Evolutionary conservation across 208 protist species (phyloP), one percentile per base, ranked within the genome.

Genomic region (Blastocrithidia nonstop): DNA sequence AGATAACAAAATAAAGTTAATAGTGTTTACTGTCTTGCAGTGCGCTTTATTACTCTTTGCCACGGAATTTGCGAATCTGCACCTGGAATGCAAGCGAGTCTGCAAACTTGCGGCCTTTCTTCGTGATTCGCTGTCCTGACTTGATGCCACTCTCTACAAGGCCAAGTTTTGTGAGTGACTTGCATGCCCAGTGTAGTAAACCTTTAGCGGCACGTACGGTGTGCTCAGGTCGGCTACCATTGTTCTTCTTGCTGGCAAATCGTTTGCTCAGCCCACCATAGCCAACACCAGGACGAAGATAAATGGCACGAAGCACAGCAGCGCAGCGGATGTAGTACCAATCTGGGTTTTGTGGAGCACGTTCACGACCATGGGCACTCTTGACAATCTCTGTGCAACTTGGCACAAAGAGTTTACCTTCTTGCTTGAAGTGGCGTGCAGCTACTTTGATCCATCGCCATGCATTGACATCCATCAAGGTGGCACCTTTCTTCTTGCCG

Each of bases 321-420:
- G 96, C 96, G 60, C 74, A 83, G 57, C 95, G 93, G 66, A 97
- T 79, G 82, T 96, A 99, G 73, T 95, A 98, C 96, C 96, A 99
- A 81, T 99, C 95, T 48, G 86, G 73, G 77, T 98, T 94, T 64
- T 88, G 79, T 44, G 96, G 96, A 52, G 92, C 82, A 43, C 96
- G 82, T 69, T 98, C 95, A 74, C 95, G 96, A 61, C 82, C 75
- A 57, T 76, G 67, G 39, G 81, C 95, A 45, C 93, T 96, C 82
- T 99, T 99, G 49, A 96, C 84, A 66, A 97, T 73, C 62, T 98
- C 96, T 42, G 87, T 82, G 79, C 94, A 98, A 66, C 93, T 82
- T 50, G 96, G 96, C 43, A 98, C 81, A 40, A 88, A 61, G 57
- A 95, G 52, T 61, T 87, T 91, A 45, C 88, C 88, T 70, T 90